Percentiles rank a stretch among this genome's conserved stretches.
Evolutionary conservation across 129 eudicot genomes (phyloP).

Genomic region (Tagetes erecta): DNA sequence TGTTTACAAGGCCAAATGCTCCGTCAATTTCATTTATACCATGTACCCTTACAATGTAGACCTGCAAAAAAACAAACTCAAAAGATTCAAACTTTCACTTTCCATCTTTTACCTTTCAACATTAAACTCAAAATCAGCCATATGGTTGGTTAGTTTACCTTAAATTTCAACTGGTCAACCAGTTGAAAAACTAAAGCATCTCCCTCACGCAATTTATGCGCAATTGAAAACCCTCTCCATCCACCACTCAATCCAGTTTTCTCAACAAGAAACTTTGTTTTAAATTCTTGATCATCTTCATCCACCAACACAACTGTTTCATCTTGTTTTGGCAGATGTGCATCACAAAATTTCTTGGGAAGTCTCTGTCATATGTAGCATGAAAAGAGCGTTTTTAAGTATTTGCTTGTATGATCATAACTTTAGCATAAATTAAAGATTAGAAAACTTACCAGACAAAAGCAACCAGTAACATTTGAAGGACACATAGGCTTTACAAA

Average conservation of each 20-base stretch:
- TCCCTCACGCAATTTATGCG: conserved; percentile 47
- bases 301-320: conserved; percentile 45
- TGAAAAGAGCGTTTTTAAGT: not conserved
- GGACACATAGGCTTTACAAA: conserved; percentile 66
- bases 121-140: not conserved
- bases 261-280: conserved; percentile 41
- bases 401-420: not conserved
- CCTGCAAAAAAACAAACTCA: conserved; percentile 30
- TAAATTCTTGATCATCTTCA: conserved; percentile 38
- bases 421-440: not conserved
- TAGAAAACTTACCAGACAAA: conserved; percentile 61
- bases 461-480: conserved; percentile 65
- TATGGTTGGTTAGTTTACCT: conserved; percentile 26
- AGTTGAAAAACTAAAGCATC: conserved; percentile 56
- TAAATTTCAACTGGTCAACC: conserved; percentile 38
- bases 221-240: conserved; percentile 62
- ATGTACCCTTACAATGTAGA: conserved; percentile 51
- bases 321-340: conserved; percentile 49
- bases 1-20: conserved; percentile 47
- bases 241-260: conserved; percentile 60
- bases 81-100: conserved; percentile 1
- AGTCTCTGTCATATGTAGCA: conserved; percentile 39
- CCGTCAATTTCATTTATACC: conserved; percentile 48
- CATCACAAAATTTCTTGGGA: conserved; percentile 41
- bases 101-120: not conserved